A percentile compares a stretch with the other conserved stretches of the same genome.
phyloP scores from a whole-genome alignment of 2,329 filamentous ascomycete species.

The Alternaria hordeiaustralica region DNA sequence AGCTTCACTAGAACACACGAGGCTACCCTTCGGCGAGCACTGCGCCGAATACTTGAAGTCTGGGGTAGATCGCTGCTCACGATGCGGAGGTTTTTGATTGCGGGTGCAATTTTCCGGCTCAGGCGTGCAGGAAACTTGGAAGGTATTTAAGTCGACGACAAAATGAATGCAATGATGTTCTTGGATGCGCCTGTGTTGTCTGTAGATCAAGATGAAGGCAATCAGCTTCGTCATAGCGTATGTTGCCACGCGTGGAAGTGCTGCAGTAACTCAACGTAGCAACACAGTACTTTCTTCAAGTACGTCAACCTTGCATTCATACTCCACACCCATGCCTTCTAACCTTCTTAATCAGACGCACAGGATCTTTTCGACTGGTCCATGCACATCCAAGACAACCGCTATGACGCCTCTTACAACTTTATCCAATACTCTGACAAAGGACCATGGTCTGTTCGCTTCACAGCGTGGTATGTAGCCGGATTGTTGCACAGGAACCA shows the following conservation, averaged over 20 bases:
- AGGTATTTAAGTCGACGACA: background rate
- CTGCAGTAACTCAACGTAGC: background rate
- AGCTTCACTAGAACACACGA: constrained; percentile 1
- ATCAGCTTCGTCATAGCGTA: background rate
- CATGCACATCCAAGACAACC: constrained; percentile 36
- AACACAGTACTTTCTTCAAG: background rate
- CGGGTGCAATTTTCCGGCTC: background rate
- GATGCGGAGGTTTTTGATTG: constrained; percentile 3
- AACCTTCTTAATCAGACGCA: background rate
- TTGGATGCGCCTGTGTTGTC: background rate
- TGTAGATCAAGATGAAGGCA: background rate
- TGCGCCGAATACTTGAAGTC: background rate
- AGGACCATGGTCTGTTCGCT: constrained; percentile 53
- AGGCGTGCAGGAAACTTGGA: background rate
- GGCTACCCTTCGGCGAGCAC: background rate
- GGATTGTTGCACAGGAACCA: constrained; percentile 48
- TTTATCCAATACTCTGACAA: constrained; percentile 53
- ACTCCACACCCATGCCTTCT: background rate
- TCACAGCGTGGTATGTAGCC: constrained; percentile 53
- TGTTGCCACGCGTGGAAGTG: background rate
- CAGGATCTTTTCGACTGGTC: constrained; percentile 25
- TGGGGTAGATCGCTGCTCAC: background rate
- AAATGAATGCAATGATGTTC: background rate
- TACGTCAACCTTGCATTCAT: background rate
- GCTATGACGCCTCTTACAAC: constrained; percentile 53